Percentiles rank a stretch among this genome's conserved stretches.
phyloP scores from a whole-genome alignment of 176 grass and related monocot genomes.

The Dactylis glomerata region DNA sequence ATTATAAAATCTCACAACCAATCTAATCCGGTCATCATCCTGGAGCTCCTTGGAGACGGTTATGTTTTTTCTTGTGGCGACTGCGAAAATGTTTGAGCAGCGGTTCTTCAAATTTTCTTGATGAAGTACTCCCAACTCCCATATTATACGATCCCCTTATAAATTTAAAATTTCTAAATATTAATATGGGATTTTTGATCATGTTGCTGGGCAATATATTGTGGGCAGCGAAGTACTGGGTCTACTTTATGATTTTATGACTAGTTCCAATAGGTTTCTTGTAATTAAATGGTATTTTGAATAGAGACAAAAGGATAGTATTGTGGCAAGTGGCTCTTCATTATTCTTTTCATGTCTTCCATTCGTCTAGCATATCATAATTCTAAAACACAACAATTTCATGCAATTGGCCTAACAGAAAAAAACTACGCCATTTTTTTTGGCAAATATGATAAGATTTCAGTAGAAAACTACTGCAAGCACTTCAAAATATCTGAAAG shows the following conservation, averaged over 20 bases:
- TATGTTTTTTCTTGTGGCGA: too few species aligned
- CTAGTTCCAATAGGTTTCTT: not conserved
- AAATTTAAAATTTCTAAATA: not conserved
- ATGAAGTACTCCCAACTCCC: too few species aligned
- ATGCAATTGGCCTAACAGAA: not conserved
- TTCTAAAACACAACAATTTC: not conserved
- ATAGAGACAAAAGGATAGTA: not conserved
- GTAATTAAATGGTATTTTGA: not conserved
- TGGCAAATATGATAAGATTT: not conserved
- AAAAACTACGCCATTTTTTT: not conserved
- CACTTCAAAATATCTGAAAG: not conserved
- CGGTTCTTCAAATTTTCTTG: too few species aligned
- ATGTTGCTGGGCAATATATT: not conserved
- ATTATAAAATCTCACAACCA: too few species aligned
- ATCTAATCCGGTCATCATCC: too few species aligned
- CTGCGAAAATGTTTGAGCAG: too few species aligned
- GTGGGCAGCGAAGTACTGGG: not conserved
- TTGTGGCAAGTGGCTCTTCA: not conserved
- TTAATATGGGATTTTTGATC: slow-evolving; percentile 4
- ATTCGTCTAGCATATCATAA: not conserved
- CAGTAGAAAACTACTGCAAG: not conserved
- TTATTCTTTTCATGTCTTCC: not conserved
- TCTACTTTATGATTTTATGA: not conserved
- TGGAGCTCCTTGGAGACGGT: too few species aligned
- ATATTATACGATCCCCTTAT: not conserved